These are phyloP conservation scores for Candida sp. DNA, from an alignment of 1,139 yeast species.

Conservation along the genomic window DNA sequence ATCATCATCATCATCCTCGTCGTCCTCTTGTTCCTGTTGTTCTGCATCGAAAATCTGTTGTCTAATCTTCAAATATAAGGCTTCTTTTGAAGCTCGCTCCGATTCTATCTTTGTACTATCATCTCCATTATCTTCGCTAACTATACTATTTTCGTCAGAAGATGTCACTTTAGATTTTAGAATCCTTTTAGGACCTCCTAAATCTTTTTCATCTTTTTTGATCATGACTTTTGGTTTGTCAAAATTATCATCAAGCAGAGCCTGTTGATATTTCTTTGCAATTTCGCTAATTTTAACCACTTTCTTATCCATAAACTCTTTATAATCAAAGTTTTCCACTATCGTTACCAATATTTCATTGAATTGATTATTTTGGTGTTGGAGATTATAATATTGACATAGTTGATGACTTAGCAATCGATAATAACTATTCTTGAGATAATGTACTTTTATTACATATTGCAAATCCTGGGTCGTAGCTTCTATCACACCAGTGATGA, in stretches of 20 bases:
- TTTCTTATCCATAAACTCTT: conserved; percentile 7
- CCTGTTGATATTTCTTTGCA: conserved; percentile 8
- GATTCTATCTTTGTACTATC: conserved; percentile 14
- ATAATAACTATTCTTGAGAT: conserved; percentile 64
- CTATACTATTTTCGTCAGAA: background rate
- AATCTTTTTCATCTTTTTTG: conserved; percentile 10
- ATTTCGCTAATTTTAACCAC: conserved; percentile 10
- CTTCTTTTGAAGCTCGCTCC: conserved; percentile 31
- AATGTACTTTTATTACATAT: conserved; percentile 18
- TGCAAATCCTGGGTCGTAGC: conserved; percentile 6
- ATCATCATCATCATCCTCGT: conserved; percentile 22
- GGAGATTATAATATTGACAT: conserved; percentile 60
- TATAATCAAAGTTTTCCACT: conserved; percentile 15
- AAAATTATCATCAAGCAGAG: background rate
- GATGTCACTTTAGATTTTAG: conserved; percentile 1
- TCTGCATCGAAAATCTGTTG: conserved; percentile 38
- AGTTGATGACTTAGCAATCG: conserved; percentile 64
- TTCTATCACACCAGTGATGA: conserved; percentile 20
- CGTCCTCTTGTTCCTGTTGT: conserved; percentile 23
- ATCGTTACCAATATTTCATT: conserved; percentile 26
- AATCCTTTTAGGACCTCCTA: background rate
- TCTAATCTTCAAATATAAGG: conserved; percentile 40
- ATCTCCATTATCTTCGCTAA: conserved; percentile 2
- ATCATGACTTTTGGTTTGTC: conserved; percentile 16
- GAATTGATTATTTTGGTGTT: conserved; percentile 23